Base-by-base conservation (phyloP, 129 eudicot species). In the Pseudognaphalium luteoalbum region DNA sequence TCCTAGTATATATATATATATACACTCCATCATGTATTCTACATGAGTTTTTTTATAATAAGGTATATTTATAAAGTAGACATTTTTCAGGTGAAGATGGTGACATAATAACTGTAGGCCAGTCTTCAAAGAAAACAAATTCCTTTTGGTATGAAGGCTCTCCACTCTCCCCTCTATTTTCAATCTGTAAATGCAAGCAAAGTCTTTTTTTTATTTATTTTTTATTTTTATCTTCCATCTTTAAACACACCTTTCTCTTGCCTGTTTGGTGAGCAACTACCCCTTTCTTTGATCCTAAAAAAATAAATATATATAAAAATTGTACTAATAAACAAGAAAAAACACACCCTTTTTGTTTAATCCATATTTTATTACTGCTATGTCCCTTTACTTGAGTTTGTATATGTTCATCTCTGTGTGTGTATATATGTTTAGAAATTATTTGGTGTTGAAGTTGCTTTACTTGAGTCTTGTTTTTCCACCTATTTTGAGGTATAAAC, bases 131-230 rank as follows among this genome's bases (percentile, higher is more conserved):
- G 56, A 28, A 71, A 80, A 47, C 54, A 37, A 76, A 72, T 61
- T 77, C 81, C 83, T 39, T 66, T 57, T 32, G 79, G 59, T 37
- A 44, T 83, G 81, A 82, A 81, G 63, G 78, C 77, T 39, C 68
- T 57, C 54, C 50, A 41, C 66, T 64, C 58, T 22, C 35, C 70
- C 52, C 52, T 25, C n/a, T 68, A 58, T 25, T 57, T 57, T 39
- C 72, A 80, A 65, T 77, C 87, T 78, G 84, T 52, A 74, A 76
- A 79, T 76, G 60, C 83, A 87, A 87, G 86, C 91, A 81, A 84
- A 76, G 66, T 72, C 59, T 78, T 69, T 35, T 61, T 57, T 76
- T n/a, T n/a, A n/a, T n/a, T n/a, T n/a, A n/a, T n/a, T n/a, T n/a
- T 58, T 73, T 33, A 12, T 22, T 62, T 69, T 17, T 76, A 57